These are phyloP conservation scores for Albophoma yamanashiensis DNA, from an alignment of 2,329 filamentous ascomycete species.

Conservation along the genomic window DNA sequence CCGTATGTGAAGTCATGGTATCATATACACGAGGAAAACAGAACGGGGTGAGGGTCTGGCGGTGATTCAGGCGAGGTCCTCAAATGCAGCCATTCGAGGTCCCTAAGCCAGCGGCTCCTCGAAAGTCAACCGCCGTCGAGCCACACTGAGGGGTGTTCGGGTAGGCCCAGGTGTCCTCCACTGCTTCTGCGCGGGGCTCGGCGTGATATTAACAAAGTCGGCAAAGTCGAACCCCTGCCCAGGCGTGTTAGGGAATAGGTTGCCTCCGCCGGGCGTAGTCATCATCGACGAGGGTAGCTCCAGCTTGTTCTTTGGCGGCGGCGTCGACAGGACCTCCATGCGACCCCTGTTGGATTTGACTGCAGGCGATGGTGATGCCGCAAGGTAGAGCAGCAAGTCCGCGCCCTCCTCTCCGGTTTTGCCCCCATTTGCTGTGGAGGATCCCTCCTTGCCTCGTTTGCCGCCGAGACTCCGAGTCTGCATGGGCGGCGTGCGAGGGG, in stretches of 20 bases:
- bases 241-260: slow-evolving; percentile 65
- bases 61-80: background rate
- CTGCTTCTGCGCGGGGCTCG: slow-evolving; percentile 80
- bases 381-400: slow-evolving; percentile 72
- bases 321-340: slow-evolving; percentile 66
- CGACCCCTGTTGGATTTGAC: slow-evolving; percentile 36
- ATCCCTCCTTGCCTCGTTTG: slow-evolving; percentile 37
- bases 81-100: background rate
- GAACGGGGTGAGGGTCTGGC: slow-evolving; percentile 6
- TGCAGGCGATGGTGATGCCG: slow-evolving; percentile 82
- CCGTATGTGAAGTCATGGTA: slow-evolving; percentile 22
- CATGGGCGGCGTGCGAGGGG: slow-evolving; percentile 72
- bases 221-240: slow-evolving; percentile 82
- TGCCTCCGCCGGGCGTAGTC: slow-evolving; percentile 69
- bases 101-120: slow-evolving; percentile 44
- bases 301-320: slow-evolving; percentile 59
- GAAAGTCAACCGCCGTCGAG: slow-evolving; percentile 72
- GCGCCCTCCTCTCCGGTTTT: slow-evolving; percentile 70
- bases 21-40: slow-evolving; percentile 19
- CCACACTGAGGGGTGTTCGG: slow-evolving; percentile 52
- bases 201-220: slow-evolving; percentile 96
- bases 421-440: slow-evolving; percentile 30
- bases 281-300: slow-evolving; percentile 77
- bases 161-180: slow-evolving; percentile 71
- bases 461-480: slow-evolving; percentile 38